These are phyloP conservation scores for Russula virescens DNA, from an alignment of 768 basidiomycete species.

Conservation along the genomic window DNA sequence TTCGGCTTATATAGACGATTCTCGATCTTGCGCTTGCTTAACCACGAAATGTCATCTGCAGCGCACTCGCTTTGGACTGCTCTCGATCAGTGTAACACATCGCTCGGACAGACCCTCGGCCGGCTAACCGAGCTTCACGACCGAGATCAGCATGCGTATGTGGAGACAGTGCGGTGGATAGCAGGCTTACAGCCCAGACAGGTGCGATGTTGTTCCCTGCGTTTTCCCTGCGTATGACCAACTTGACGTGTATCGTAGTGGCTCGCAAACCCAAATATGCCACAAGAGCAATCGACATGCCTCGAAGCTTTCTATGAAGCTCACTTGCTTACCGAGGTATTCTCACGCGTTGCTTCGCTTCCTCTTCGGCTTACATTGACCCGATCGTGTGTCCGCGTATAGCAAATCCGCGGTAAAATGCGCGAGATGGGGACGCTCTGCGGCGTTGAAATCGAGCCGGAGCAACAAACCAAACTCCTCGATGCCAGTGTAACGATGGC, in stretches of 20 bases:
- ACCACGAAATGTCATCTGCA: constrained; percentile 27
- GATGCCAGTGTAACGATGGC: constrained; percentile 69
- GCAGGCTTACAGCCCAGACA: constrained; percentile 54
- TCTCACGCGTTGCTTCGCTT: constrained; percentile 10
- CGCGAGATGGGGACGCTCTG: constrained; percentile 73
- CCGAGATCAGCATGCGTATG: constrained; percentile 45
- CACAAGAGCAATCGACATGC: constrained; percentile 37
- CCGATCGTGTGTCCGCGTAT: background rate
- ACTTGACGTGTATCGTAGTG: constrained; percentile 37
- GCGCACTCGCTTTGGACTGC: constrained; percentile 62
- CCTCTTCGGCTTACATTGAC: background rate
- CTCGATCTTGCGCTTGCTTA: background rate
- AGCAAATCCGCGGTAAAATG: constrained; percentile 79
- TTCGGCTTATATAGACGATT: background rate
- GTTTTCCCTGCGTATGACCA: background rate
- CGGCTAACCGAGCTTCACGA: constrained; percentile 47
- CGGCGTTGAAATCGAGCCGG: constrained; percentile 85
- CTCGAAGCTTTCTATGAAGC: constrained; percentile 54
- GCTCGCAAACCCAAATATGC: constrained; percentile 51
- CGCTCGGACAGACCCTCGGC: constrained; percentile 47
- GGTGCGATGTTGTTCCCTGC: constrained; percentile 32
- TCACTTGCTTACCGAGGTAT: constrained; percentile 54
- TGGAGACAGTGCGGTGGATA: constrained; percentile 54
- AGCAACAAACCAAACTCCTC: constrained; percentile 77
- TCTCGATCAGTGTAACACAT: constrained; percentile 57